Conservation (phyloP, 345 rosid genomes). For the Luvunga scandens region DNA sequence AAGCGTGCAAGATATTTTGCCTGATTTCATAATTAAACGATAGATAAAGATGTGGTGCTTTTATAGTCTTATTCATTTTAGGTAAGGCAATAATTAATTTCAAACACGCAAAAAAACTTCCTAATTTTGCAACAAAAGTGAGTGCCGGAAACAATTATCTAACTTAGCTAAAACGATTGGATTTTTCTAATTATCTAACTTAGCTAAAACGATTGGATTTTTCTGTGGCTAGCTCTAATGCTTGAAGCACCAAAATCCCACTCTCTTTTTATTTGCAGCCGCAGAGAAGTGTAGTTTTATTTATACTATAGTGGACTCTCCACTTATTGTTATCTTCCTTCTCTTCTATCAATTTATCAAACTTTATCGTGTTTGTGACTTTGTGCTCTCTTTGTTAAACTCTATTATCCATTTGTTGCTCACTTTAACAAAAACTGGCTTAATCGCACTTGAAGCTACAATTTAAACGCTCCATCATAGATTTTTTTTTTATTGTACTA, state of each 20-base stretch:
- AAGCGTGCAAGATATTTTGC: not conserved
- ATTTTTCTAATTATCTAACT: not conserved
- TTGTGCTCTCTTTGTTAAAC: not conserved
- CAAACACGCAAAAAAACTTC: not conserved
- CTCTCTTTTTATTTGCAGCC: slow-evolving; percentile 1
- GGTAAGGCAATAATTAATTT: not conserved
- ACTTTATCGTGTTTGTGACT: not conserved
- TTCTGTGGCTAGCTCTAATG: not conserved
- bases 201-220: not conserved
- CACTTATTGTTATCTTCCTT: slow-evolving; percentile 14
- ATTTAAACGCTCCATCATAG: no score
- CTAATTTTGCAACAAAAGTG: not conserved
- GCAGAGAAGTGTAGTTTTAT: not conserved
- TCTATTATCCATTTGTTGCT: not conserved
- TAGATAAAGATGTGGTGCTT: not conserved
- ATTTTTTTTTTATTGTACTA: no score
- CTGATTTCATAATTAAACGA: not conserved
- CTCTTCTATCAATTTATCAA: not conserved
- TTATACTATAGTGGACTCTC: slow-evolving; percentile 9
- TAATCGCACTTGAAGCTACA: not conserved
- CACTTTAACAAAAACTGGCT: not conserved
- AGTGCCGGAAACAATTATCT: not conserved
- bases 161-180: not conserved
- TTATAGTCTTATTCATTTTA: not conserved
- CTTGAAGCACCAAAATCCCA: not conserved